Conservation (phyloP, 768 basidiomycete genomes). For the Pulveroboletus sp. region DNA sequence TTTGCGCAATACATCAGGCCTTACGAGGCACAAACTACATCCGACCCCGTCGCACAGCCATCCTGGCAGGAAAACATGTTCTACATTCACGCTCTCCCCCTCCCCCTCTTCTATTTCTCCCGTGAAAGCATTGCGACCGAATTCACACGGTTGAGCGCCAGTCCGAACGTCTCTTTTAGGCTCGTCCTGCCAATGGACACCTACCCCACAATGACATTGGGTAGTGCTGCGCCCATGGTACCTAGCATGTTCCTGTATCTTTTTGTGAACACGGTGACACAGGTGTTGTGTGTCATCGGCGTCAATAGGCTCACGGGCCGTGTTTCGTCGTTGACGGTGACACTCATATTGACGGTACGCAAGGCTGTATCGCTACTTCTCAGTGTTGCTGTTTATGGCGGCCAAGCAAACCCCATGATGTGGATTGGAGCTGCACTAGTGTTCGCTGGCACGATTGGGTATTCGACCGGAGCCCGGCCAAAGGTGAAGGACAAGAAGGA, state of each 20-base stretch:
- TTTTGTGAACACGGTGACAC: slow-evolving; percentile 73
- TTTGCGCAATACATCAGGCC: slow-evolving; percentile 44
- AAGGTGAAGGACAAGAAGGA: slow-evolving; percentile 24
- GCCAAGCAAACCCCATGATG: slow-evolving; percentile 43
- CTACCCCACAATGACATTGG: not conserved
- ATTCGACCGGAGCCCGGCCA: slow-evolving; percentile 38
- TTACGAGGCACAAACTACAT: slow-evolving; percentile 20
- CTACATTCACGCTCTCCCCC: slow-evolving; percentile 77
- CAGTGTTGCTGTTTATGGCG: slow-evolving; percentile 53
- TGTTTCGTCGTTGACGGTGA: slow-evolving; percentile 71
- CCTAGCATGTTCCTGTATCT: slow-evolving; percentile 63
- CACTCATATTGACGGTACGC: slow-evolving; percentile 73
- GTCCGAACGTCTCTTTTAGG: slow-evolving; percentile 13
- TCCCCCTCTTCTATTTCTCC: slow-evolving; percentile 71
- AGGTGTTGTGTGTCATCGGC: slow-evolving; percentile 80
- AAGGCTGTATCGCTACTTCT: slow-evolving; percentile 75
- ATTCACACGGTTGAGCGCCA: slow-evolving; percentile 9
- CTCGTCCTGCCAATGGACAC: slow-evolving; percentile 2
- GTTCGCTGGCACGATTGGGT: slow-evolving; percentile 64
- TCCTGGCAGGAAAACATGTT: slow-evolving; percentile 91
- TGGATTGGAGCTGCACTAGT: slow-evolving; percentile 69
- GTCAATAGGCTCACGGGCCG: slow-evolving; percentile 81
- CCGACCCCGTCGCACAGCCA: slow-evolving; percentile 15
- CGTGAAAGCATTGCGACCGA: slow-evolving; percentile 42
- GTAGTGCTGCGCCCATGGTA: slow-evolving; percentile 30